phyloP scores from a whole-genome alignment of 108 stramenopile species.

The Aureococcus anophagefferens region DNA sequence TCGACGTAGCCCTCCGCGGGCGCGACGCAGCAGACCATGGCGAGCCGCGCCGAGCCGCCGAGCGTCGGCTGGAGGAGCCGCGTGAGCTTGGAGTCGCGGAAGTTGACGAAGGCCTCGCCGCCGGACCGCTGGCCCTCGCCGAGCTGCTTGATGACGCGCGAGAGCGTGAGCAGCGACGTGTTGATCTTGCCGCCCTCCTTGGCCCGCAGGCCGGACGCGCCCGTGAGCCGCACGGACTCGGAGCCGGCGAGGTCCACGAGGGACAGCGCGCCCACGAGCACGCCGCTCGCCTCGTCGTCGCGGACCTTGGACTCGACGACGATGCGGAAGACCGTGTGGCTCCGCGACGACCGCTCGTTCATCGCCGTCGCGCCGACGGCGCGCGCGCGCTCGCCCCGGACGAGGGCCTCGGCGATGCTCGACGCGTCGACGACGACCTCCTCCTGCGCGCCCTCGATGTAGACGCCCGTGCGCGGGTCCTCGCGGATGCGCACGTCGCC shows the following conservation, averaged over 20 bases:
- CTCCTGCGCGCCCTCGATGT: slow-evolving; percentile 71
- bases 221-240: slow-evolving; percentile 80
- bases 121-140: slow-evolving; percentile 32
- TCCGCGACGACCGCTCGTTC: slow-evolving; percentile 90
- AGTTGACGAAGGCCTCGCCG: slow-evolving; percentile 46
- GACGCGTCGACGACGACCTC: slow-evolving; percentile 69
- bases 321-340: slow-evolving; percentile 88
- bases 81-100: slow-evolving; percentile 92
- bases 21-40: slow-evolving; percentile 90
- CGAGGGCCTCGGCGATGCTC: slow-evolving; percentile 56
- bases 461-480: slow-evolving; percentile 86
- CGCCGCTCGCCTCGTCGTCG: slow-evolving; percentile 31
- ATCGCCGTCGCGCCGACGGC: slow-evolving; percentile 80
- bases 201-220: slow-evolving; percentile 84
- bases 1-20: slow-evolving; percentile 68
- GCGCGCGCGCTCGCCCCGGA: slow-evolving; percentile 73
- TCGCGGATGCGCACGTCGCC: slow-evolving; percentile 62
- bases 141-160: slow-evolving; percentile 65
- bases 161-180: slow-evolving; percentile 78
- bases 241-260: slow-evolving; percentile 81
- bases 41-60: slow-evolving; percentile 82
- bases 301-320: slow-evolving; percentile 60
- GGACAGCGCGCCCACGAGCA: slow-evolving; percentile 68
- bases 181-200: slow-evolving; percentile 99
- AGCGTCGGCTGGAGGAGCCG: slow-evolving; percentile 92